Conservation (phyloP, 139 green algal species). For the Tetradesmus obliquus region DNA sequence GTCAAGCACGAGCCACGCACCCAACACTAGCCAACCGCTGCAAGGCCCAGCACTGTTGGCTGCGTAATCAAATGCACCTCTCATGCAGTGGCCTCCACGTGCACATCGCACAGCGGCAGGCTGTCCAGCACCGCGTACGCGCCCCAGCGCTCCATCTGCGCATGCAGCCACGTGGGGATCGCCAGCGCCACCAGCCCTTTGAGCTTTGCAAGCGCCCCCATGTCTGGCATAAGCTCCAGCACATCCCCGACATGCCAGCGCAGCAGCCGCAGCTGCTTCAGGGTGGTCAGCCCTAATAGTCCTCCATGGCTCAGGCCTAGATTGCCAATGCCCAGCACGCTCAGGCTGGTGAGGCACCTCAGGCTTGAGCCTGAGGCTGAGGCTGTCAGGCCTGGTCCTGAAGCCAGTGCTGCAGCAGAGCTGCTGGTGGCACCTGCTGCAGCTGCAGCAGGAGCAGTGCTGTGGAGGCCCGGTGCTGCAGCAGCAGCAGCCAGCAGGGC, state of each 20-base stretch:
- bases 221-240: slow-evolving; percentile 28
- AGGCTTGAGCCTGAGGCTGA: background rate
- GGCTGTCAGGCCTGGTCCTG: too few relatives aligned
- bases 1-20: background rate
- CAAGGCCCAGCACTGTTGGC: too few relatives aligned
- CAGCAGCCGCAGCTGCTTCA: slow-evolving; percentile 28
- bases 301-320: slow-evolving; percentile 21
- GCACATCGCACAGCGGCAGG: slow-evolving; percentile 42
- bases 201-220: slow-evolving; percentile 1
- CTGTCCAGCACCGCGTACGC: slow-evolving; percentile 34
- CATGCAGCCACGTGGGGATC: slow-evolving; percentile 11
- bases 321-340: slow-evolving; percentile 32
- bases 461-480: background rate
- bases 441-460: background rate
- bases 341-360: slow-evolving; percentile 32
- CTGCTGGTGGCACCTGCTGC: background rate
- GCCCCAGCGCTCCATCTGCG: slow-evolving; percentile 38
- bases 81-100: slow-evolving; percentile 31
- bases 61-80: background rate
- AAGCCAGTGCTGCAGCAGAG: background rate
- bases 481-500: background rate
- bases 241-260: slow-evolving; percentile 40
- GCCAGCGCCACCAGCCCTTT: slow-evolving; percentile 16
- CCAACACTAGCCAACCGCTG: background rate
- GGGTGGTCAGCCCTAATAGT: background rate